Percentiles rank a stretch among this genome's conserved stretches.
phyloP scores from a whole-genome alignment of 2,329 filamentous ascomycete species.

The Rhytidhysteron rufulum region DNA sequence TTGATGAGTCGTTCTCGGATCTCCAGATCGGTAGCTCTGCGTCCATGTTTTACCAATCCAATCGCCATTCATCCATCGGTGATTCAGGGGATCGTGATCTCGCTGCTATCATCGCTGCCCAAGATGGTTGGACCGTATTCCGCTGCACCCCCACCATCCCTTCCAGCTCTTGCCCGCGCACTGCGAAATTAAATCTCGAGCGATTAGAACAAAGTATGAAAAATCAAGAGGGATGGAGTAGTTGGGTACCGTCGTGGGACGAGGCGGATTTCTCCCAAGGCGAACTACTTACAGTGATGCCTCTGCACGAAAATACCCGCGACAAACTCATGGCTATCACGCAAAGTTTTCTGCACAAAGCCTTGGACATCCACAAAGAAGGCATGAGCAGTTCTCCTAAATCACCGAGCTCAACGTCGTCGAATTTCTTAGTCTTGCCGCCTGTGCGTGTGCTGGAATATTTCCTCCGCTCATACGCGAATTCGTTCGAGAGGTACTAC shows the following conservation, averaged over 20 bases:
- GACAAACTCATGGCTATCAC: constrained; percentile 70
- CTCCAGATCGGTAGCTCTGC: constrained; percentile 43
- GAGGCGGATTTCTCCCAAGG: constrained; percentile 46
- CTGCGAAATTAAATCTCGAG: constrained; percentile 49
- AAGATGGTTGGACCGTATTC: constrained; percentile 52
- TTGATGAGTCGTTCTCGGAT: constrained; percentile 46
- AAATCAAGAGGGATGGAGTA: constrained; percentile 51
- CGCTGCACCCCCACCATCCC: constrained; percentile 49
- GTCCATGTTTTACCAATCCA: constrained; percentile 37
- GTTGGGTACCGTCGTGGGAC: constrained; percentile 49
- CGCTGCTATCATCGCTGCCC: constrained; percentile 47
- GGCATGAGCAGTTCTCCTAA: constrained; percentile 39
- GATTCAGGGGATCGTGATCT: constrained; percentile 39
- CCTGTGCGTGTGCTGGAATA: constrained; percentile 64
- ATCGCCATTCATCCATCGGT: constrained; percentile 38
- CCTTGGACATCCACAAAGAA: constrained; percentile 63
- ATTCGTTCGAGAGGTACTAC: constrained; percentile 64
- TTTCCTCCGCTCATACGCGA: constrained; percentile 63
- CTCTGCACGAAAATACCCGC: constrained; percentile 53
- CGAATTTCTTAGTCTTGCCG: constrained; percentile 63
- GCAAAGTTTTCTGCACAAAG: constrained; percentile 67
- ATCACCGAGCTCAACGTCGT: constrained; percentile 47
- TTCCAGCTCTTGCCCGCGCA: constrained; percentile 48
- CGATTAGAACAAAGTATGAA: constrained; percentile 49
- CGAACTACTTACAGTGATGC: constrained; percentile 46